These are phyloP conservation scores for Bryoglossum gracile DNA, from an alignment of 495 filamentous ascomycete species.

Conservation along the genomic window DNA sequence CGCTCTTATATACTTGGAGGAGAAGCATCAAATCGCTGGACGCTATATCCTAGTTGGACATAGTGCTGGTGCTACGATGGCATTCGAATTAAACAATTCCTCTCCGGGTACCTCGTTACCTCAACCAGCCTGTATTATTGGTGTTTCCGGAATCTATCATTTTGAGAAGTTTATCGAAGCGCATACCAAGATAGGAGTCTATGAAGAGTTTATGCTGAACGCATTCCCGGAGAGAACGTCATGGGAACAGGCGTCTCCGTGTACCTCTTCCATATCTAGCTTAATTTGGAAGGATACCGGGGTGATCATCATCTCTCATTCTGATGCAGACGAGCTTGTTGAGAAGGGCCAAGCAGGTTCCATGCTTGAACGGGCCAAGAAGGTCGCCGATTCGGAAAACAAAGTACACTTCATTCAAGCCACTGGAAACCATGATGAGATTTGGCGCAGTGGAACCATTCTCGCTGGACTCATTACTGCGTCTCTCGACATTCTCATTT, in stretches of 20 bases:
- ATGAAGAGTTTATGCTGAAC: constrained; percentile 14
- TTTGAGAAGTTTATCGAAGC: constrained; percentile 13
- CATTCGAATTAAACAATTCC: constrained; percentile 57
- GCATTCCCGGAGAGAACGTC: constrained; percentile 16
- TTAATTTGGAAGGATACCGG: constrained; percentile 15
- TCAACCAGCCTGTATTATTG: constrained; percentile 13
- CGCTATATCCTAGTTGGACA: constrained; percentile 68
- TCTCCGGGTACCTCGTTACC: constrained; percentile 1
- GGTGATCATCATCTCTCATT: constrained; percentile 18
- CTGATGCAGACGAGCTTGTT: constrained; percentile 19
- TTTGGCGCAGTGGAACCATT: constrained; percentile 16
- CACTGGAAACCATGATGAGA: constrained; percentile 17
- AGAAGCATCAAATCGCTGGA: constrained; percentile 40
- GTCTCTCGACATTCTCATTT: background rate
- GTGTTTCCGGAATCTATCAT: constrained; percentile 21
- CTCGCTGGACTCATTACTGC: constrained; percentile 15
- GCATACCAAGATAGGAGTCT: constrained; percentile 16
- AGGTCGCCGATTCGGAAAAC: background rate
- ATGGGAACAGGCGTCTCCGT: constrained; percentile 19
- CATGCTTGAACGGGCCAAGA: constrained; percentile 14
- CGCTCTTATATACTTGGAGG: constrained; percentile 55
- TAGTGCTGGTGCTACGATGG: constrained; percentile 66
- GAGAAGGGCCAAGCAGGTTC: constrained; percentile 15
- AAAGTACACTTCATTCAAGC: constrained; percentile 12
- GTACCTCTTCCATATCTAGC: background rate